phyloP scores from a whole-genome alignment of 257 asterid species.

The Fraxinus quadrangulata region DNA sequence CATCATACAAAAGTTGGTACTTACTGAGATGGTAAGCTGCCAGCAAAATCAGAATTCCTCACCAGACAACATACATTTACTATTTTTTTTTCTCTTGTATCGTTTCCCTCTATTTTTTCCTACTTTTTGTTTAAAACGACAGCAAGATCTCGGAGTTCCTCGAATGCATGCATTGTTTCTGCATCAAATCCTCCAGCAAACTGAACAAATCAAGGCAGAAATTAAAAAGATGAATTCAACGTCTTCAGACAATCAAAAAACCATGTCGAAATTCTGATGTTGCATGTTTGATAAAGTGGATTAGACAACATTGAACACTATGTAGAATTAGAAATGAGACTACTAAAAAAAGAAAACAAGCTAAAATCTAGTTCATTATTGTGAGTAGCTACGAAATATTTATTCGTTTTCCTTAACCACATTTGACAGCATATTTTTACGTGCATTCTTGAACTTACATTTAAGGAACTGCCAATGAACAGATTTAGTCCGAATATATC shows the following conservation, averaged over 20 bases:
- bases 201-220: constrained; percentile 40
- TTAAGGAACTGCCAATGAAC: background rate
- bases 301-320: background rate
- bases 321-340: background rate
- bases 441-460: background rate
- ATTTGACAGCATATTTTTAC: background rate
- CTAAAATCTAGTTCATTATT: background rate
- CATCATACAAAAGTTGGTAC: constrained; percentile 25
- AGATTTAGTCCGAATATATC: background rate
- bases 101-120: constrained; percentile 16
- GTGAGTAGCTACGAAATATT: background rate
- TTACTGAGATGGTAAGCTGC: constrained; percentile 79
- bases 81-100: background rate
- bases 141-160: constrained; percentile 86
- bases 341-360: no score
- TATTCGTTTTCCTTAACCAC: background rate
- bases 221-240: background rate
- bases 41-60: constrained; percentile 16
- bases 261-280: background rate
- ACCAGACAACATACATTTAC: constrained; percentile 4
- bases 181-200: constrained; percentile 98
- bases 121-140: constrained; percentile 62
- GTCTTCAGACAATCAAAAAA: background rate
- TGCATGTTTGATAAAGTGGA: background rate
- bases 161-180: constrained; percentile 92